A percentile compares a stretch with the other conserved stretches of the same genome.
Evolutionary conservation across 345 rosid species (phyloP).

Genomic region (Arabis hirsuta): DNA sequence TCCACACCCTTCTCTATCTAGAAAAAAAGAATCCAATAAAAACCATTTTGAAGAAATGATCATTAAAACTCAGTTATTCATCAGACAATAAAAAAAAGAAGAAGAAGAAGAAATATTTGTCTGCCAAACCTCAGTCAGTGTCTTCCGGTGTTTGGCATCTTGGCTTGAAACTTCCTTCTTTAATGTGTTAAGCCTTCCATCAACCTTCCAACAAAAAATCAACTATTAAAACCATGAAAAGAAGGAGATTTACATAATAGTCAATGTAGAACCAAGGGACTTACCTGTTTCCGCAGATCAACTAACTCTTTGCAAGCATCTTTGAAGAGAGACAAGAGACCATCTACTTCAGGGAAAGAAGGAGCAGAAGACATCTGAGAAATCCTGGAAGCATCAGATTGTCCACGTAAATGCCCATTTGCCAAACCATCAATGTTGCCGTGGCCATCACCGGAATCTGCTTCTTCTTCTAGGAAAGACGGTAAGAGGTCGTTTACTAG

Average conservation of each 20-base stretch:
- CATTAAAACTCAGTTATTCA: neutral
- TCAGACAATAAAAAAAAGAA: conserved; percentile 20
- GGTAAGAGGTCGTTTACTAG: conserved; percentile 86
- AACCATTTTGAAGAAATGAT: conserved; percentile 8
- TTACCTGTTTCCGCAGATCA: conserved; percentile 88
- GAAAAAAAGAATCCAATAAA: conserved; percentile 28
- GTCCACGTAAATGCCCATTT: conserved; percentile 67
- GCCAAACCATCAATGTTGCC: conserved; percentile 62
- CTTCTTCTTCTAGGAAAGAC: conserved; percentile 81
- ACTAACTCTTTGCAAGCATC: conserved; percentile 90
- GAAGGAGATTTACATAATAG: neutral
- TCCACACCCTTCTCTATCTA: conserved; percentile 95
- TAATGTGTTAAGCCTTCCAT: conserved; percentile 80
- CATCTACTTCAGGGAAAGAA: conserved; percentile 93
- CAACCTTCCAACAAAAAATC: conserved; percentile 56
- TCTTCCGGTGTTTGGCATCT: conserved; percentile 93
- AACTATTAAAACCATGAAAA: neutral
- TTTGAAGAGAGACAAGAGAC: conserved; percentile 79
- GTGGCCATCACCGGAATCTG: conserved; percentile 59
- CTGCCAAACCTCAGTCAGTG: conserved; percentile 83
- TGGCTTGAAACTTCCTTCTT: conserved; percentile 92
- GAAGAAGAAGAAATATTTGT: conserved; percentile 12
- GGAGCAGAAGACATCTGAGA: conserved; percentile 65
- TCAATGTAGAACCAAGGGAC: conserved; percentile 6
- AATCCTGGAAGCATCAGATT: conserved; percentile 61